Evolutionary conservation across 225 moss, liverwort and hornwort species (phyloP).

Genomic region (Marchantia paleacea): DNA sequence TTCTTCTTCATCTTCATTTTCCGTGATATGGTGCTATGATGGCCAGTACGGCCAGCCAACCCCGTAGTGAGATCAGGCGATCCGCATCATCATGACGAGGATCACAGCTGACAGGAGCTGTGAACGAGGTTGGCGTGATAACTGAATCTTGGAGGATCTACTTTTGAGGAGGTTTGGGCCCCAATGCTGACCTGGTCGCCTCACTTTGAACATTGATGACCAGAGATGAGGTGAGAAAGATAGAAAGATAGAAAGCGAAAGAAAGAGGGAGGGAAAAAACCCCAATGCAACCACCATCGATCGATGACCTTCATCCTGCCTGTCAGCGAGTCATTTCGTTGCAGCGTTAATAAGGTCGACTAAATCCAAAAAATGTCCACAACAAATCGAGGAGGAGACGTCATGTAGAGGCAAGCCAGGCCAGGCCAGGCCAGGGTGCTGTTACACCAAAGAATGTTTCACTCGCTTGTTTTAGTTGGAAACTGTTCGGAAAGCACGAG

Average conservation of each 20-base stretch:
- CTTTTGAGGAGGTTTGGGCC: background rate
- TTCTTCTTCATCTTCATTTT: too few relatives aligned
- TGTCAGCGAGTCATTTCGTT: background rate
- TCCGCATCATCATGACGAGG: background rate
- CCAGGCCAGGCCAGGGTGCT: background rate
- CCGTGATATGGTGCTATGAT: too few relatives aligned
- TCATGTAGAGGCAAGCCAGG: background rate
- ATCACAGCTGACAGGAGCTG: slow-evolving; percentile 1
- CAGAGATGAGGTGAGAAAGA: background rate
- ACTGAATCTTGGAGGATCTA: slow-evolving; percentile 6
- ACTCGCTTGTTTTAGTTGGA: background rate
- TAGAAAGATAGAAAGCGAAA: background rate
- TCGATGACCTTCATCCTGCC: background rate
- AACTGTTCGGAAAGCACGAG: background rate
- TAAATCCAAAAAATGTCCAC: background rate
- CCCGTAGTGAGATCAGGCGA: background rate
- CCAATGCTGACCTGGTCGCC: background rate
- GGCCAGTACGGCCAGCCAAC: too few relatives aligned
- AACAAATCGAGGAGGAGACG: background rate
- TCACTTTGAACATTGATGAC: background rate
- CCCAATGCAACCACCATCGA: background rate
- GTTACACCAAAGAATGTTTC: background rate
- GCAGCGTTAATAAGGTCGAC: background rate
- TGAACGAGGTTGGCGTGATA: slow-evolving; percentile 5
- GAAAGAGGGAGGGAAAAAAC: background rate